phyloP scores from a whole-genome alignment of 805 yeast genomes.

The Schizosaccharomyces octosporus region DNA sequence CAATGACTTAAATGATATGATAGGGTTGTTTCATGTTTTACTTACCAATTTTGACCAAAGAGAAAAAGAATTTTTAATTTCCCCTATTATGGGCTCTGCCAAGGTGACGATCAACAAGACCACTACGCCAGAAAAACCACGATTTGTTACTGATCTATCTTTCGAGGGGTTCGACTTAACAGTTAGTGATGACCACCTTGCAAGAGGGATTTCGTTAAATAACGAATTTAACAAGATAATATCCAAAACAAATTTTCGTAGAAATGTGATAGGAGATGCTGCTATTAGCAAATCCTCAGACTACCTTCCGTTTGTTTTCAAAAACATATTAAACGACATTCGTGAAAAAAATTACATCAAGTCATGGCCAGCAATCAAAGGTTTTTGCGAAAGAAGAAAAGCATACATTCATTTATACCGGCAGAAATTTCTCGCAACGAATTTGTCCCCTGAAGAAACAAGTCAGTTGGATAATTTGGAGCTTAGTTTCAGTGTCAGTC shows the following conservation, averaged over 20 bases:
- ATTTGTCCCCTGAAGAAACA: constrained; percentile 10
- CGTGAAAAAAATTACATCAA: constrained; percentile 58
- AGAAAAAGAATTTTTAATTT: constrained; percentile 23
- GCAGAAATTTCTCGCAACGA: constrained; percentile 14
- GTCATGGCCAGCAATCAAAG: constrained; percentile 67
- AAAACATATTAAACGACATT: constrained; percentile 52
- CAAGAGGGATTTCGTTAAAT: constrained; percentile 10
- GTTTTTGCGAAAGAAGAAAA: constrained; percentile 46
- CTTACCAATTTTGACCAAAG: not conserved
- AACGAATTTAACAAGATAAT: constrained; percentile 52
- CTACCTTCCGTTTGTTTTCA: constrained; percentile 67
- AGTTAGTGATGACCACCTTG: constrained; percentile 62
- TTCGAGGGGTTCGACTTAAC: constrained; percentile 79
- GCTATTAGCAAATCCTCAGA: constrained; percentile 36
- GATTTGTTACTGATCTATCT: constrained; percentile 44
- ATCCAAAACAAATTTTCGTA: constrained; percentile 51
- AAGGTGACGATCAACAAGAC: constrained; percentile 61
- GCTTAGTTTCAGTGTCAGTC: constrained; percentile 39
- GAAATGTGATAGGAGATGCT: constrained; percentile 33
- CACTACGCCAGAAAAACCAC: constrained; percentile 36
- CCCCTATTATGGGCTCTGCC: constrained; percentile 79
- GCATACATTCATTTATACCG: constrained; percentile 51
- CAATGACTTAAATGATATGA: not conserved
- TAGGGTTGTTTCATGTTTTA: constrained; percentile 5
- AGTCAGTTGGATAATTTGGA: constrained; percentile 30